Conservation (phyloP, 169 alveolate species). For the Theileria parva region DNA sequence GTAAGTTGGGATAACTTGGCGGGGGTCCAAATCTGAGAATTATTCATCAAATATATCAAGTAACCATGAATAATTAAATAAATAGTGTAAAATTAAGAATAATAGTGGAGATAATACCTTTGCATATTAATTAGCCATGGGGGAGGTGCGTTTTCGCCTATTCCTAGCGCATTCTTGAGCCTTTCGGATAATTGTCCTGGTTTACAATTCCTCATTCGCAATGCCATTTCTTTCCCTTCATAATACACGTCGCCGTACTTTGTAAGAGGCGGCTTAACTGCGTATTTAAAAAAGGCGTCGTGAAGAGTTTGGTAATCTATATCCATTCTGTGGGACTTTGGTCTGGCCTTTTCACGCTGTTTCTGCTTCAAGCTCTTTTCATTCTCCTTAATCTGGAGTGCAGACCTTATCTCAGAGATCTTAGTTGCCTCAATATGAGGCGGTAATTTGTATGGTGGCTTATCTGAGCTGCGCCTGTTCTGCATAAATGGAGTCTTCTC, state of each 20-base stretch:
- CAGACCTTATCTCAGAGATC: conserved; percentile 86
- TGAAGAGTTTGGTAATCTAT: conserved; percentile 95
- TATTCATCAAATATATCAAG: not conserved
- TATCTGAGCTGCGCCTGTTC: conserved; percentile 92
- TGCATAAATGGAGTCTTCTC: conserved; percentile 94
- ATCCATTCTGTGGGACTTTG: conserved; percentile 94
- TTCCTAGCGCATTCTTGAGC: conserved; percentile 94
- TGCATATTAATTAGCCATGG: conserved; percentile 99
- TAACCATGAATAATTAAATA: not conserved
- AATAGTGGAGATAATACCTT: conserved; percentile 66
- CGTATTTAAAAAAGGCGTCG: conserved; percentile 97
- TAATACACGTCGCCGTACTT: conserved; percentile 95
- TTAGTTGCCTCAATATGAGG: conserved; percentile 88
- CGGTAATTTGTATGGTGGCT: conserved; percentile 94
- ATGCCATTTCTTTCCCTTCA: conserved; percentile 97
- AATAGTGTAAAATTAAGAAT: not conserved
- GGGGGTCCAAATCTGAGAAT: conserved; percentile 93
- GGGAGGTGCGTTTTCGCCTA: conserved; percentile 92
- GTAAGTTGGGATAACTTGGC: conserved; percentile 96
- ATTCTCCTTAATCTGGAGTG: conserved; percentile 91
- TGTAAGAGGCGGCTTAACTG: conserved; percentile 93
- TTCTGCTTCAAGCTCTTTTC: conserved; percentile 92
- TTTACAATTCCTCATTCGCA: conserved; percentile 87
- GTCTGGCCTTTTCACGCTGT: conserved; percentile 96
- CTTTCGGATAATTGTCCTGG: conserved; percentile 94